Evolutionary conservation across 805 yeast genomes (phyloP), one percentile per base, ranked within the genome.

Genomic region (Barnettozyma vustinii): DNA sequence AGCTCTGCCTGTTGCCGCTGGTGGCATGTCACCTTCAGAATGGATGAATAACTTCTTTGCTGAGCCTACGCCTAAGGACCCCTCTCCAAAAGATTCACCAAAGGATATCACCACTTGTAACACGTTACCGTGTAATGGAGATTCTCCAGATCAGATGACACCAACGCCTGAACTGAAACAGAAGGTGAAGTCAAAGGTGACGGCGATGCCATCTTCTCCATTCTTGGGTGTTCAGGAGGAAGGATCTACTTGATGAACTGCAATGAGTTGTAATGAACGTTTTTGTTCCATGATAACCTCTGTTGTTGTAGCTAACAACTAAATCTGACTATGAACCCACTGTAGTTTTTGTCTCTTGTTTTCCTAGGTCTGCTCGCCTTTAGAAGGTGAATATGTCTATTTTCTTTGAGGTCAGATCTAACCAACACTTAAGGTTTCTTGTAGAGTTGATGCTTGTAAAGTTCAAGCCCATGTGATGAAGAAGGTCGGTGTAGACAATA

Each of bases 51-150:
- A 53, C 20, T 49, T 61, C 6, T 56, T 58, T 45, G 45, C 51
- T 26, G 62, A 60, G 39, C 62, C 61, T 18, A 60, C 65, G 5
- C 63, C 63, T 32, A 59, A 56, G 42, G 63, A 59, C 48, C 51
- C 44, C 30, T 52, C 52, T 12, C 55, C 56, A 37, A 47, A 53
- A 40, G 53, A 58, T 52, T 59, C 66, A 8, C 66, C 66, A 52
- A 59, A 57, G 20, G 64, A 62, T 42, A 57, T 58, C 36, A 55
- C 61, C 3, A 60, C 66, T 4, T 62, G 66, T 42, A 62, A 60
- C 44, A 62, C 66, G 13, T 48, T 62, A n/a, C 64, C 66, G 8
- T 60, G 63, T 33, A 55, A 55, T 35, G 65, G 58, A 44, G 63
- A 60, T 27, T 56, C 62, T n/a, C 61, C 61, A 9, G 60, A 56